phyloP scores from a whole-genome alignment of 257 asterid species.

The Solanum ossicruentum region DNA sequence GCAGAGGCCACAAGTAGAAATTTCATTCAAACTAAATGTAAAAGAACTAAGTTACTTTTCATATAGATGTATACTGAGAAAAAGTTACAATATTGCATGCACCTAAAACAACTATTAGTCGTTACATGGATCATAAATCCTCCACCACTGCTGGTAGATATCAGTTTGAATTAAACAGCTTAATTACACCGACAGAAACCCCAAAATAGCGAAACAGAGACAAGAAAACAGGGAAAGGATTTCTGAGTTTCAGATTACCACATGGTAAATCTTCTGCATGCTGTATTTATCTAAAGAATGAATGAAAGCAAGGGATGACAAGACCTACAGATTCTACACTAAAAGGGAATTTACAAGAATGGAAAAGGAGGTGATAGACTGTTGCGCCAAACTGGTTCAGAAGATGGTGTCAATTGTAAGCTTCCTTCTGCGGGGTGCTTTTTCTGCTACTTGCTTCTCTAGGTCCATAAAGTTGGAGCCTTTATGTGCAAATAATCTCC shows the following conservation, averaged over 20 bases:
- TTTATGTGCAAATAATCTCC: conserved; percentile 75
- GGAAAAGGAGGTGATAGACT: background rate
- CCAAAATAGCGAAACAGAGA: background rate
- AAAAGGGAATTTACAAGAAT: conserved; percentile 9
- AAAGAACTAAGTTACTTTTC: background rate
- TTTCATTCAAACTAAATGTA: background rate
- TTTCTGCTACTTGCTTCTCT: conserved; percentile 72
- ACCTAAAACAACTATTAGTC: background rate
- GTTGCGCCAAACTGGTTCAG: conserved; percentile 8
- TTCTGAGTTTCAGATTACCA: background rate
- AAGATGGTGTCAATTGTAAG: conserved; percentile 78
- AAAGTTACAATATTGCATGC: background rate
- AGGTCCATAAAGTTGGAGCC: conserved; percentile 86
- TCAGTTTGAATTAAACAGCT: background rate
- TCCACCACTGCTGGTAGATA: background rate
- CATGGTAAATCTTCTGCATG: background rate
- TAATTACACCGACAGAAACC: background rate
- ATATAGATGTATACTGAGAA: background rate
- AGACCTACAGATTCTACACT: background rate
- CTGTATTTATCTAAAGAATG: background rate
- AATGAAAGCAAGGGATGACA: background rate
- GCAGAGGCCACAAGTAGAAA: background rate
- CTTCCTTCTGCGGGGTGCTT: conserved; percentile 64
- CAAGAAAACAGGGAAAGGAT: background rate
- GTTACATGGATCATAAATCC: background rate